A percentile compares a stretch with the other conserved stretches of the same genome.
Evolutionary conservation across 1,139 yeast genomes (phyloP).

Genomic region (Yamadazyma triangularis): DNA sequence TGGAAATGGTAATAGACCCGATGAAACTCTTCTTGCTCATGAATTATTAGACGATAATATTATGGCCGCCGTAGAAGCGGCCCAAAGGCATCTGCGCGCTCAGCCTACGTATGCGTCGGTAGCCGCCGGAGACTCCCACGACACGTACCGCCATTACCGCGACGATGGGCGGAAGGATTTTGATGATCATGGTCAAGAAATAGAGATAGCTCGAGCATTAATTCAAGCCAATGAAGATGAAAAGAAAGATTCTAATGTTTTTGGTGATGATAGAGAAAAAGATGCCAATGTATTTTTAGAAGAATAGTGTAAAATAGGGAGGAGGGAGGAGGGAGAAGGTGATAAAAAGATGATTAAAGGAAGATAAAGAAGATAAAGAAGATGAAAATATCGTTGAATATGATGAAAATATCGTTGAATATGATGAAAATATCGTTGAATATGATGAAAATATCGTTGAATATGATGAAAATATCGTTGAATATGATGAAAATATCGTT

Average conservation of each 20-base stretch:
- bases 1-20: slow-evolving; percentile 23
- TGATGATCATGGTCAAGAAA: slow-evolving; percentile 51
- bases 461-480: no score
- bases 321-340: no score
- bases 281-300: slow-evolving; percentile 25
- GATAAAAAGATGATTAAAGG: no score
- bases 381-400: no score
- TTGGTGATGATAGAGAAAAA: slow-evolving; percentile 3
- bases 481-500: no score
- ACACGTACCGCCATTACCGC: slow-evolving; percentile 18
- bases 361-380: no score
- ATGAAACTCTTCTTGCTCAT: slow-evolving; percentile 25
- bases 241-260: slow-evolving; percentile 1
- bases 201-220: slow-evolving; percentile 63
- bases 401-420: slow-evolving; percentile 1
- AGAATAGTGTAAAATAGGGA: no score
- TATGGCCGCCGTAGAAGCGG: slow-evolving; percentile 67
- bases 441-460: no score
- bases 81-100: slow-evolving; percentile 37
- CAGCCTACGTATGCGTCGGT: slow-evolving; percentile 36
- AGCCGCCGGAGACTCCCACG: slow-evolving; percentile 36
- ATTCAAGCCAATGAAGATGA: slow-evolving; percentile 54
- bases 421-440: no score
- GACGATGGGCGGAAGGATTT: slow-evolving; percentile 6
- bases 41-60: slow-evolving; percentile 51